Conservation (phyloP, 345 rosid species). For the Lenwebbia sp. region DNA sequence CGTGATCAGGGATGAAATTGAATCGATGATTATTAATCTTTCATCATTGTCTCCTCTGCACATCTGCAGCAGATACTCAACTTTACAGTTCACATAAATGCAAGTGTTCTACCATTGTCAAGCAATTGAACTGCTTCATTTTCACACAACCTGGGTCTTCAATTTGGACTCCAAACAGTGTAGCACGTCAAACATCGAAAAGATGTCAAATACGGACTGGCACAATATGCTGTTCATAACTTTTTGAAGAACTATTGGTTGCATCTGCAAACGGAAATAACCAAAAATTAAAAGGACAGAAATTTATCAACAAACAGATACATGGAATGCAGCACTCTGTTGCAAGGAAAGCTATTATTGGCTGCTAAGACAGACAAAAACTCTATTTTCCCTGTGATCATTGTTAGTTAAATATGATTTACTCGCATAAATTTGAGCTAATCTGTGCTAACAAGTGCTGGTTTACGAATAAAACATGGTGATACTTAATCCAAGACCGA, state of each 20-base stretch:
- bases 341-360: neutral
- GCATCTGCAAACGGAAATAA: conserved; percentile 5
- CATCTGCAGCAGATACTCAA: conserved; percentile 17
- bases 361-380: neutral
- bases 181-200: conserved; percentile 49
- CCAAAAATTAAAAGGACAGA: neutral
- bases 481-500: neutral
- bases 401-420: neutral
- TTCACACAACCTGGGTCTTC: conserved; percentile 42
- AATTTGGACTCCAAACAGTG: conserved; percentile 35
- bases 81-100: neutral
- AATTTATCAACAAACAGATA: neutral
- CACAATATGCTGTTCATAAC: conserved; percentile 54
- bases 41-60: conserved; percentile 16
- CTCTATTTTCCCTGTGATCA: neutral
- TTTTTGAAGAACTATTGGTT: conserved; percentile 17
- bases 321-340: neutral
- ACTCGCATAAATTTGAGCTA: neutral
- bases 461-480: neutral
- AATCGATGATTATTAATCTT: conserved; percentile 55
- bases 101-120: neutral
- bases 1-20: conserved; percentile 63
- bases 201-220: conserved; percentile 57
- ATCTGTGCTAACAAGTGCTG: neutral
- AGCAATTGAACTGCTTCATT: neutral